Evolutionary conservation across 1,139 yeast species (phyloP).

Genomic region (Yamadazyma triangularis): DNA sequence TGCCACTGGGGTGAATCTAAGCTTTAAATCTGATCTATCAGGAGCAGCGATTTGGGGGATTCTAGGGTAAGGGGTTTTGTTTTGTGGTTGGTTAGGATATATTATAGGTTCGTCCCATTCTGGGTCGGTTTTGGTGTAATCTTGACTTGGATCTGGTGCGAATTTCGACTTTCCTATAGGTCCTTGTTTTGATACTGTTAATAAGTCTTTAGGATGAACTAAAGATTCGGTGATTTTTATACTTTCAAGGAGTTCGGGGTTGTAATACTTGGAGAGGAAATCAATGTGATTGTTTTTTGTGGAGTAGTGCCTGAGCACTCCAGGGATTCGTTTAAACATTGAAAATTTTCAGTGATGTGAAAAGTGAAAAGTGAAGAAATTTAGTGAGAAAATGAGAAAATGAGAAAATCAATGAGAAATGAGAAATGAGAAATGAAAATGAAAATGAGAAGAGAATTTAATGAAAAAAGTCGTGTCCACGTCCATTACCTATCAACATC

Average conservation of each 20-base stretch:
- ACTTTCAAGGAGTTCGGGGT: conserved; percentile 73
- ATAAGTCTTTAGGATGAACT: conserved; percentile 57
- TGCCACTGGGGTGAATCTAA: conserved; percentile 28
- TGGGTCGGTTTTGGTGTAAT: conserved; percentile 36
- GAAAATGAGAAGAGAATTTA: too few relatives aligned
- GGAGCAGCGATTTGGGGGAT: conserved; percentile 40
- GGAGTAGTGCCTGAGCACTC: too few relatives aligned
- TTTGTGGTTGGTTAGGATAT: conserved; percentile 42
- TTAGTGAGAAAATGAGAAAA: background rate
- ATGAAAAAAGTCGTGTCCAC: too few relatives aligned
- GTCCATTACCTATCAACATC: too few relatives aligned
- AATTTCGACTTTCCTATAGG: conserved; percentile 27
- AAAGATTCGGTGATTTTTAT: conserved; percentile 76
- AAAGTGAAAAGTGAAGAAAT: background rate
- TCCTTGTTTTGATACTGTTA: conserved; percentile 31
- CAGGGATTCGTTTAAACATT: too few relatives aligned
- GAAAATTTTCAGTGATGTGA: too few relatives aligned
- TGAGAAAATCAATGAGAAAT: background rate
- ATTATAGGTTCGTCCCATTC: conserved; percentile 44
- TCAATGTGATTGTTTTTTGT: conserved; percentile 63
- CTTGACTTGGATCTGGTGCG: conserved; percentile 24
- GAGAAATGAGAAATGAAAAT: background rate
- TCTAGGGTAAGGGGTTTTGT: conserved; percentile 37
- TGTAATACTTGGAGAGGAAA: conserved; percentile 64
- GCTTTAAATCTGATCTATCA: conserved; percentile 37